Evolutionary conservation across 257 asterid species (phyloP), one percentile per base, ranked within the genome.

Genomic region (Lithospermum erythrorhizon): DNA sequence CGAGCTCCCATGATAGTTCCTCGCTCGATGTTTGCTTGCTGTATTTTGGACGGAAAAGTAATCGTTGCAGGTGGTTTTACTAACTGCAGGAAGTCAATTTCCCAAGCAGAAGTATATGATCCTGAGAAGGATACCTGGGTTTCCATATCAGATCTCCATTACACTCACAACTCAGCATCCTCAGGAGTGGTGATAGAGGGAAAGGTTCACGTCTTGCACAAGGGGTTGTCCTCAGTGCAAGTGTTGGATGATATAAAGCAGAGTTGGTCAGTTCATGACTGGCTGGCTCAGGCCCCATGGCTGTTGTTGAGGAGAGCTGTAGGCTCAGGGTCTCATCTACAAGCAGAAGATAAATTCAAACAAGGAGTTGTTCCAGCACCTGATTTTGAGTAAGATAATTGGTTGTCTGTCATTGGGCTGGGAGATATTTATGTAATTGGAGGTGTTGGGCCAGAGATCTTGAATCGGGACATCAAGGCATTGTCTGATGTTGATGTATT

Each of bases 31-130:
- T 93, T 93, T 25, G 97, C 95, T 9, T 93, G 99, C 73, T 86
- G 97, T 37, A 94, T 73, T 57, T 66, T 84, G 97, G n/a, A n/a
- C n/a, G n/a, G n/a, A n/a, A n/a, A n/a, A n/a, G n/a, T n/a, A n/a
- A n/a, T n/a, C n/a, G n/a, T 93, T 19, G 99, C 99, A 0, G 99
- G 99, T 18, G 99, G 97, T 21, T 87, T 93, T 64, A 93, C 97
- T 20, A 76, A 68, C 79, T 84, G 87, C 77, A 71, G 96, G 78
- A 89, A 93, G 67, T 93, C 96, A 10, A 93, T 93, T 68, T 84
- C 95, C 0, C 84, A 83, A 48, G 97, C 97, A 6, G 99, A 93
- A 68, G 79, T 93, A 19, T 93, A 93, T 45, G 99, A 93, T 66
- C 97, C 95, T 0, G 96, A 89, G 35, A 81, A 70, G 70, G 82